Evolutionary conservation across 495 filamentous ascomycete genomes (phyloP).

Genomic region (Annulohypoxylon stygium): DNA sequence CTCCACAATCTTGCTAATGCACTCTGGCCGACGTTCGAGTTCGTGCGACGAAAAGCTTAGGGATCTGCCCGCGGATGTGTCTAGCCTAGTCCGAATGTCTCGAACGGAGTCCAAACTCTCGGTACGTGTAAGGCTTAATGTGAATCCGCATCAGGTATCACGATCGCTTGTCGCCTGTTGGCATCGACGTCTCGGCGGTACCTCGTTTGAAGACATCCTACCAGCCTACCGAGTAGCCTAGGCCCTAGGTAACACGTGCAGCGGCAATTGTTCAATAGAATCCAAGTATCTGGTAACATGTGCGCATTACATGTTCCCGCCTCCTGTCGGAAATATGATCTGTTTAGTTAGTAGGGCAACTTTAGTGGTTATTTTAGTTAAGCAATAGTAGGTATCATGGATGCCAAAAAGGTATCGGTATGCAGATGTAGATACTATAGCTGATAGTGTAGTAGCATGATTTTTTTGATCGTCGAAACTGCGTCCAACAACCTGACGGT

Average conservation of each 20-base stretch:
- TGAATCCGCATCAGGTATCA: constrained; percentile 19
- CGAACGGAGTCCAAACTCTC: not conserved
- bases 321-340: constrained; percentile 8
- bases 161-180: not conserved
- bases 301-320: constrained; percentile 4
- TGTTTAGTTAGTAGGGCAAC: not conserved
- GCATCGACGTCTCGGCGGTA: not conserved
- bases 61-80: not conserved
- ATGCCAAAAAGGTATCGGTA: not conserved
- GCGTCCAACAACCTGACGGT: constrained; percentile 10
- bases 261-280: constrained; percentile 2
- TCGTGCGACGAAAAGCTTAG: constrained; percentile 25
- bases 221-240: too few species aligned
- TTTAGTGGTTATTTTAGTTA: not conserved
- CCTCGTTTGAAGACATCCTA: not conserved
- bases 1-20: constrained; percentile 35
- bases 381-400: not conserved
- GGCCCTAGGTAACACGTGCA: constrained; percentile 4
- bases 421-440: not conserved
- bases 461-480: constrained; percentile 40
- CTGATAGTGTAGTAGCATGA: constrained; percentile 22
- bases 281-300: constrained; percentile 2
- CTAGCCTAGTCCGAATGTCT: not conserved
- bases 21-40: constrained; percentile 22
- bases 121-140: not conserved